phyloP scores from a whole-genome alignment of 2,329 filamentous ascomycete genomes.

The Trichoderma polysporum region DNA sequence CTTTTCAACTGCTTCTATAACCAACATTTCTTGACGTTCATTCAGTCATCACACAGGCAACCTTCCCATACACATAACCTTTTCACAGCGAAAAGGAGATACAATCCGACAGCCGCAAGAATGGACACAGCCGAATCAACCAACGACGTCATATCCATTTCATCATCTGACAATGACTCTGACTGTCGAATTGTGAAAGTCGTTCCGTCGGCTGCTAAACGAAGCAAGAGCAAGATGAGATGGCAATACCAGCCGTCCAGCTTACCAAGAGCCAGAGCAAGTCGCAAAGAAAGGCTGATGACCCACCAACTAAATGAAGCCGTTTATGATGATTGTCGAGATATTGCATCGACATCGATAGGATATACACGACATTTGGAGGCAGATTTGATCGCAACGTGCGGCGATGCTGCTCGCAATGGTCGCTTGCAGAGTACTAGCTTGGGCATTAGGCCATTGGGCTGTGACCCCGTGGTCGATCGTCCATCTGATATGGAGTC shows the following conservation, averaged over 20 bases:
- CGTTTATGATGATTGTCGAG: neutral
- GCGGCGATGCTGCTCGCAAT: neutral
- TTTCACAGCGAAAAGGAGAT: neutral
- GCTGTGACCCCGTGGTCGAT: neutral
- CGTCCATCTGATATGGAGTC: neutral
- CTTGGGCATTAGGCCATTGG: neutral
- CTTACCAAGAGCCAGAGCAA: neutral
- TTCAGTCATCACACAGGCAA: neutral
- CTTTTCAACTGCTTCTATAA: neutral
- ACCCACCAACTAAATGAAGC: neutral
- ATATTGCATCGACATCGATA: neutral
- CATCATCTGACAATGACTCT: neutral
- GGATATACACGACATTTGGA: neutral
- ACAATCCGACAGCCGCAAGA: neutral
- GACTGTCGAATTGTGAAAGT: slow-evolving; percentile 14
- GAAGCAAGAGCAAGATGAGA: slow-evolving; percentile 1
- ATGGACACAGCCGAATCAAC: neutral
- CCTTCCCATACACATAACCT: neutral
- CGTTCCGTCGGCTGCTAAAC: neutral
- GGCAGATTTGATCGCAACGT: neutral
- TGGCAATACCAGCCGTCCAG: neutral
- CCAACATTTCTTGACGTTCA: neutral
- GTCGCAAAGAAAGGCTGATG: neutral
- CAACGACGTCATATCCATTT: neutral
- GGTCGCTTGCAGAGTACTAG: neutral